Evolutionary conservation across 257 asterid genomes (phyloP).

Genomic region (Salvia hispanica): DNA sequence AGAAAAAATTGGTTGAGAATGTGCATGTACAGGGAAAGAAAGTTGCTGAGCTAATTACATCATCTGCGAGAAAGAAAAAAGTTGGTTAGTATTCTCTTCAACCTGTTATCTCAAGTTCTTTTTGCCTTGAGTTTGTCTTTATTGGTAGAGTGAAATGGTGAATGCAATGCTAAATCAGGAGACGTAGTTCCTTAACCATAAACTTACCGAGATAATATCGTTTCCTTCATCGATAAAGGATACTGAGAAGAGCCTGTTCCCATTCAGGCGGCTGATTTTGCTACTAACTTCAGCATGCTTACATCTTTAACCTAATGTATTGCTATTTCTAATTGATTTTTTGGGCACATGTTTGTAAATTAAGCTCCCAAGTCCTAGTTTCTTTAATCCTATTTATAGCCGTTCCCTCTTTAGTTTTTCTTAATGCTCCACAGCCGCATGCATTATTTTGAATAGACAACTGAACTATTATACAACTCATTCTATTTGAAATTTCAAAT

Average conservation of each 20-base stretch:
- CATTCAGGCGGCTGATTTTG: conserved; percentile 14
- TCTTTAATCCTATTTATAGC: conserved; percentile 4
- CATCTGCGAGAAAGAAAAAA: conserved; percentile 88
- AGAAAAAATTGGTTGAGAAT: conserved; percentile 61
- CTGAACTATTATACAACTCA: conserved; percentile 17
- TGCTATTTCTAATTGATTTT: conserved; percentile 19
- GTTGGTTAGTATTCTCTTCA: conserved; percentile 50
- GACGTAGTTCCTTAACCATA: neutral
- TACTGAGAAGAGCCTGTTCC: neutral
- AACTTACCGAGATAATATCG: neutral
- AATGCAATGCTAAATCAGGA: neutral
- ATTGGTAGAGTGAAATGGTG: too few relatives aligned
- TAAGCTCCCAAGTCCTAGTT: neutral
- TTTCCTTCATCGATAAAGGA: neutral
- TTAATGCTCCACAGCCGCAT: too few relatives aligned
- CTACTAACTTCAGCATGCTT: conserved; percentile 1
- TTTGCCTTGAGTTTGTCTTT: conserved; percentile 10
- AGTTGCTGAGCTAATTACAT: conserved; percentile 73
- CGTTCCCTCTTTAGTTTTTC: too few relatives aligned
- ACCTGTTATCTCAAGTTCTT: neutral
- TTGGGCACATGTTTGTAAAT: conserved; percentile 23
- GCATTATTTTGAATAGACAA: conserved; percentile 1
- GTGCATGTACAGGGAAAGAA: conserved; percentile 64
- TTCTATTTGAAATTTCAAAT: conserved; percentile 25
- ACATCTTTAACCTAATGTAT: neutral